Evolutionary conservation across 1,284 basidiomycete genomes (phyloP).

Genomic region (Nidula niveotomentosa): DNA sequence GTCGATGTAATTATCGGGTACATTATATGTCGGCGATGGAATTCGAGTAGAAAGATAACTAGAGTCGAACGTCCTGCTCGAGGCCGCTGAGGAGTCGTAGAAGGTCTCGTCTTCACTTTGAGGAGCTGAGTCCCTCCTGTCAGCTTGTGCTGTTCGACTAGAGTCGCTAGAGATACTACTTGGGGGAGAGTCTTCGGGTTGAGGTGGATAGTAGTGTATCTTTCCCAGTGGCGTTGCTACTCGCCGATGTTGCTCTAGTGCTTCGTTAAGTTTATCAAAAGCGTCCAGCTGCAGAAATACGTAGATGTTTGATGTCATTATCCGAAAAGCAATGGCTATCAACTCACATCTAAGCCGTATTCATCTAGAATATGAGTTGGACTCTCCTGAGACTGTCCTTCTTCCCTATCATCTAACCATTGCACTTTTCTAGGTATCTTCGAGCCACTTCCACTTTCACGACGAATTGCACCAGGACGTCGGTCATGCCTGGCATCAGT

Average conservation of each 20-base stretch:
- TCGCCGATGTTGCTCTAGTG: slow-evolving; percentile 14
- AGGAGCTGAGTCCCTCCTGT: background rate
- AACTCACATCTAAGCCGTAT: slow-evolving; percentile 44
- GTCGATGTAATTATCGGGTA: slow-evolving; percentile 42
- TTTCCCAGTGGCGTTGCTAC: slow-evolving; percentile 12
- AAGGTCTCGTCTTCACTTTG: background rate
- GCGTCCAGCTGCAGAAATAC: slow-evolving; percentile 38
- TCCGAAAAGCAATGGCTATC: background rate
- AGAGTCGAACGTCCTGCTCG: background rate
- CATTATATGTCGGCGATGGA: slow-evolving; percentile 20
- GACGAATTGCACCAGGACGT: too few species aligned
- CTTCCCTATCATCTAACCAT: slow-evolving; percentile 32
- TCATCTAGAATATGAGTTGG: slow-evolving; percentile 43
- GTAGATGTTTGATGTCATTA: background rate
- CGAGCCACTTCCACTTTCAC: background rate
- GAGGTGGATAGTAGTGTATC: slow-evolving; percentile 28
- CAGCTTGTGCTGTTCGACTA: background rate
- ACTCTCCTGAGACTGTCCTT: background rate
- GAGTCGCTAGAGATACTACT: background rate
- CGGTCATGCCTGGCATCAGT: too few species aligned
- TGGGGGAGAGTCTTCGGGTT: slow-evolving; percentile 7
- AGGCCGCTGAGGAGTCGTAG: slow-evolving; percentile 2
- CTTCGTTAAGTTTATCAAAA: slow-evolving; percentile 44
- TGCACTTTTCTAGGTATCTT: slow-evolving; percentile 36
- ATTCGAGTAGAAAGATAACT: background rate